Conservation (phyloP, 805 yeast species). For the Metschnikowia dekortorum region DNA sequence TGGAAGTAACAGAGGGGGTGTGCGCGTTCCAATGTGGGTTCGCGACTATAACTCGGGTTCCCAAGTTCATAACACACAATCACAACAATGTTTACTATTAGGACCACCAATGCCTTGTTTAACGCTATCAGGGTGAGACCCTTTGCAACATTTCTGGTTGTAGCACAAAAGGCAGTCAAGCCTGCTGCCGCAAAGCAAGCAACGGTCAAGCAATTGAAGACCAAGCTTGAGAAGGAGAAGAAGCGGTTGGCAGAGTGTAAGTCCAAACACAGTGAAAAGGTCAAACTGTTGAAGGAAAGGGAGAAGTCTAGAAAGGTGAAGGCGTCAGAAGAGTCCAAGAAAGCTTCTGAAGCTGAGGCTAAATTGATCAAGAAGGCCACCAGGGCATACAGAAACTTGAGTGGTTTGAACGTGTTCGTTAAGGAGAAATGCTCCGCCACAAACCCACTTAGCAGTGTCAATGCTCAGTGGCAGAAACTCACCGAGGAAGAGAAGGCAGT, state of each 20-base stretch:
- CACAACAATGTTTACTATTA: neutral
- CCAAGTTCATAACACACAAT: neutral
- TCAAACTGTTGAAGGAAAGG: constrained; percentile 10
- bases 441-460: constrained; percentile 15
- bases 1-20: neutral
- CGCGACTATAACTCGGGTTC: neutral
- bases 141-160: neutral
- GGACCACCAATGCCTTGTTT: neutral
- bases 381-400: constrained; percentile 21
- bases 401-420: constrained; percentile 22
- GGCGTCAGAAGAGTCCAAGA: constrained; percentile 11
- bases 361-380: constrained; percentile 18
- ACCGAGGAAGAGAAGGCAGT: constrained; percentile 25
- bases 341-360: constrained; percentile 9
- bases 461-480: constrained; percentile 25
- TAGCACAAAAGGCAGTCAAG: constrained; percentile 4
- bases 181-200: neutral
- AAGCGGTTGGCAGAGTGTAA: constrained; percentile 7
- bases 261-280: constrained; percentile 11
- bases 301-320: constrained; percentile 2
- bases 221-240: constrained; percentile 20
- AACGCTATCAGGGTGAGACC: neutral
- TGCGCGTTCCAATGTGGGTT: neutral
- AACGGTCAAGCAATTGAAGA: neutral
- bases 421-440: constrained; percentile 18